phyloP scores from a whole-genome alignment of 306 rosid genomes.

The Quercus agrifolia region DNA sequence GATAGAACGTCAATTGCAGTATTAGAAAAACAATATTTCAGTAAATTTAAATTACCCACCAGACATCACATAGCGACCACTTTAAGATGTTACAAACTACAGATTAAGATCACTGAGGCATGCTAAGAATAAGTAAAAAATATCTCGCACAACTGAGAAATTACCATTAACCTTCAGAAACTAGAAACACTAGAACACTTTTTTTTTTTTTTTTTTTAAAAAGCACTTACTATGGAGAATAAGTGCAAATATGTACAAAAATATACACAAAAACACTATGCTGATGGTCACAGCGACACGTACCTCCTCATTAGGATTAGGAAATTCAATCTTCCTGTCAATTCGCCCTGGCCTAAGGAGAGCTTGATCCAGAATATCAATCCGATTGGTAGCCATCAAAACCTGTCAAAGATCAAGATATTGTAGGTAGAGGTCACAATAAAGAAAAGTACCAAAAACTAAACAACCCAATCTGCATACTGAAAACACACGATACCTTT shows the following conservation, averaged over 20 bases:
- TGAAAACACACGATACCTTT: constrained; percentile 50
- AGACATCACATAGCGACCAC: neutral
- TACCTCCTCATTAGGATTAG: constrained; percentile 95
- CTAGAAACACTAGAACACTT: neutral
- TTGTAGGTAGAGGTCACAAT: neutral
- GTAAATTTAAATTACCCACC: neutral
- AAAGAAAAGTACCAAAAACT: neutral
- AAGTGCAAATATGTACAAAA: neutral
- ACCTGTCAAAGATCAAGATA: constrained; percentile 49
- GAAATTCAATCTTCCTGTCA: constrained; percentile 95
- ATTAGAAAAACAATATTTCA: neutral
- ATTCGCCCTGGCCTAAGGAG: constrained; percentile 98
- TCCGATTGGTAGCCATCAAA: constrained; percentile 98
- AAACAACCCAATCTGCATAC: neutral
- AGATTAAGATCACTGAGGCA: neutral
- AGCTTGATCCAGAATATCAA: constrained; percentile 98
- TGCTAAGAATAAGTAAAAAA: neutral
- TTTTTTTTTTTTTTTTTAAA: neutral
- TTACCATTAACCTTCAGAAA: neutral
- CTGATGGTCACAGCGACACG: neutral
- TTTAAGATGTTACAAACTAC: neutral
- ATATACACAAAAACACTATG: neutral
- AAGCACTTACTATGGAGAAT: neutral
- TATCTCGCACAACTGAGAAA: neutral
- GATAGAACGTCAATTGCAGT: neutral